These are phyloP conservation scores for Sphaerulina vaccinii DNA, from an alignment of 2,329 filamentous ascomycete genomes.

Conservation along the genomic window DNA sequence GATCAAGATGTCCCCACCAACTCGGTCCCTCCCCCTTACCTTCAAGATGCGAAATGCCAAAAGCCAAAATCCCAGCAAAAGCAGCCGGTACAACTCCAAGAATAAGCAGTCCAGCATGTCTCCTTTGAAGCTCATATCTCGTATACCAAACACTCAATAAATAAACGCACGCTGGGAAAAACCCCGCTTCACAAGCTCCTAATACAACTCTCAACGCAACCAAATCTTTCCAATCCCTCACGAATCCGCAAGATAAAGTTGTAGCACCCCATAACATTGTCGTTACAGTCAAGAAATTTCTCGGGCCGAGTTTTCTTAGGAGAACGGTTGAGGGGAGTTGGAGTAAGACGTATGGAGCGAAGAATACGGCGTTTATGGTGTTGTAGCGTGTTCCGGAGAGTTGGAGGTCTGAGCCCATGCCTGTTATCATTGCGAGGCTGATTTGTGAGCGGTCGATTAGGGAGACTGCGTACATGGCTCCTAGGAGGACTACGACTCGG, in stretches of 20 bases:
- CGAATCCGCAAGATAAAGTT: slow-evolving; percentile 26
- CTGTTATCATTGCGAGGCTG: slow-evolving; percentile 36
- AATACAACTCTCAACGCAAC: slow-evolving; percentile 29
- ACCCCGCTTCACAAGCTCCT: slow-evolving; percentile 30
- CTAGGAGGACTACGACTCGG: slow-evolving; percentile 9
- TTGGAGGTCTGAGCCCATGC: slow-evolving; percentile 20
- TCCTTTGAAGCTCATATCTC: slow-evolving; percentile 41
- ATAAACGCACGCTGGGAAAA: slow-evolving; percentile 34
- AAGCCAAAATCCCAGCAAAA: slow-evolving; percentile 52
- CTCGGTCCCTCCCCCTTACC: slow-evolving; percentile 21
- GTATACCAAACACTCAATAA: slow-evolving; percentile 51
- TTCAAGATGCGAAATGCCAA: slow-evolving; percentile 45
- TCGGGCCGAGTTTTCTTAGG: slow-evolving; percentile 33
- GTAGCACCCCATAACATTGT: slow-evolving; percentile 6
- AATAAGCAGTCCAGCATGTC: slow-evolving; percentile 31
- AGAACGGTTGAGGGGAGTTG: slow-evolving; percentile 38
- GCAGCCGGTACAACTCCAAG: slow-evolving; percentile 46
- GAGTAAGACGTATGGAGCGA: slow-evolving; percentile 41
- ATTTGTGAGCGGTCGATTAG: slow-evolving; percentile 10
- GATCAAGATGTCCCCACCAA: slow-evolving; percentile 34
- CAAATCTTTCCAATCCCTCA: slow-evolving; percentile 31
- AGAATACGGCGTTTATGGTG: slow-evolving; percentile 38
- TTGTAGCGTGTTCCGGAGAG: slow-evolving; percentile 34
- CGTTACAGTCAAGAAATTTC: slow-evolving; percentile 25
- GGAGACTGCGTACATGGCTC: slow-evolving; percentile 10